Evolutionary conservation across 2,329 filamentous ascomycete genomes (phyloP), one percentile per base, ranked within the genome.

Genomic region (Aspergillus puulaauensis): DNA sequence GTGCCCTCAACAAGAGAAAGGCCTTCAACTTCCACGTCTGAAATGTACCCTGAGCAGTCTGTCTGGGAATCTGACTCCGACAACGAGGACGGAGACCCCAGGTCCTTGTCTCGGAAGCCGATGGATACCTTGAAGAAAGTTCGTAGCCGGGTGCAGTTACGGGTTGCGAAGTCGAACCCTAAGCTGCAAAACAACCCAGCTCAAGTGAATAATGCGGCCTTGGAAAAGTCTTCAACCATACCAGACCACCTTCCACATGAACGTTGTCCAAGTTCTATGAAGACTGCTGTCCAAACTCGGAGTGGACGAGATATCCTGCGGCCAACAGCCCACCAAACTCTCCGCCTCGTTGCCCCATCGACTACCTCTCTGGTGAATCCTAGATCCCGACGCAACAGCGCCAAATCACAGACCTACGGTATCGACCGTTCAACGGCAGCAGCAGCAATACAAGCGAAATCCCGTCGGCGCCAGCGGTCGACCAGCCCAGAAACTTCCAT

Each of bases 11-110:
- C 35, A 1, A 69, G 67, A 55, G 68, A 72, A 12, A 56, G 72
- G 5, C 70, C 73, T 1, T 74, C 71, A 0, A 74, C 66, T 2
- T 73, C 73, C 2, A 64, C 68, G 0, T 70, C 70, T 6, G 73
- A 74, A 23, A 66, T 64, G 6, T 61, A 69, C 50, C 68, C 65
- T 21, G 73, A 76, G 54, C 73, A 74, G 17, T 76, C 73, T 0
- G 72, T 75, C 0, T 76, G 73, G 73, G 73, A 76, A 46, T 75
- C 73, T 0, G 73, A 76, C 47, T 76, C 73, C 0, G 73, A 76
- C 17, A 68, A 61, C 6, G 73, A 75, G 54, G 74, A 70, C 0
- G 54, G 66, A 8, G 69, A 67, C 17, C 71, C 68, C 37, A 73
- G 69, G 57, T 73, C 73, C 1, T 61, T 74, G 15, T 75, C 72